phyloP scores from a whole-genome alignment of 148 eudicot species.

The Rhododendron williamsianum region DNA sequence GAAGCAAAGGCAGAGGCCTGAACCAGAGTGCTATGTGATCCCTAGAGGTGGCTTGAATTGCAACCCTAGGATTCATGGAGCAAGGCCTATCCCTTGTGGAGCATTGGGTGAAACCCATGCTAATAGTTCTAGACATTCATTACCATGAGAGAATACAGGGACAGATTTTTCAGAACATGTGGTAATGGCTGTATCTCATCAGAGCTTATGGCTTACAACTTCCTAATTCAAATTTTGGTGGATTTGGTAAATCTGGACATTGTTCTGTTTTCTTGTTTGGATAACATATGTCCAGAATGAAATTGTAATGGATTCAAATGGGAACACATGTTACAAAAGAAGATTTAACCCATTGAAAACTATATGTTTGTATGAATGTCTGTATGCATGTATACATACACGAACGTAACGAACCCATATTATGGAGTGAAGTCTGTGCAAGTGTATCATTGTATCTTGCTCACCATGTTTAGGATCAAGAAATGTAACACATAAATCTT shows the following conservation, averaged over 20 bases:
- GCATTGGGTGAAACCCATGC: background rate
- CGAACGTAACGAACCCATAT: background rate
- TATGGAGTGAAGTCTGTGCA: background rate
- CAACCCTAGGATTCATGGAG: no score
- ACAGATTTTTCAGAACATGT: no score
- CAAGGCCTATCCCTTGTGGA: no score
- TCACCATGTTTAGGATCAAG: background rate
- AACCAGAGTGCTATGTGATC: no score
- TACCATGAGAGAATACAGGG: conserved; percentile 24
- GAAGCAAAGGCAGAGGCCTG: no score
- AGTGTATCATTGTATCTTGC: background rate
- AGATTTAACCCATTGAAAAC: background rate
- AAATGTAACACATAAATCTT: background rate
- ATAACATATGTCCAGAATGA: background rate
- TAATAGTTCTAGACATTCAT: conserved; percentile 9
- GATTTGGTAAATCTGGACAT: background rate
- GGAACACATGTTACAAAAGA: background rate
- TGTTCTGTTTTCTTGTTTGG: background rate
- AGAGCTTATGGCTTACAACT: no score
- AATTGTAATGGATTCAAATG: background rate
- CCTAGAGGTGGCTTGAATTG: no score
- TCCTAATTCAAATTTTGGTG: background rate
- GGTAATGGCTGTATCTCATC: no score
- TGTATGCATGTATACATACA: background rate
- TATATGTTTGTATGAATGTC: no score